Evolutionary conservation across 1,284 basidiomycete genomes (phyloP), one percentile per base, ranked within the genome.

Genomic region (Sporisorium iseilematis-ciliati): DNA sequence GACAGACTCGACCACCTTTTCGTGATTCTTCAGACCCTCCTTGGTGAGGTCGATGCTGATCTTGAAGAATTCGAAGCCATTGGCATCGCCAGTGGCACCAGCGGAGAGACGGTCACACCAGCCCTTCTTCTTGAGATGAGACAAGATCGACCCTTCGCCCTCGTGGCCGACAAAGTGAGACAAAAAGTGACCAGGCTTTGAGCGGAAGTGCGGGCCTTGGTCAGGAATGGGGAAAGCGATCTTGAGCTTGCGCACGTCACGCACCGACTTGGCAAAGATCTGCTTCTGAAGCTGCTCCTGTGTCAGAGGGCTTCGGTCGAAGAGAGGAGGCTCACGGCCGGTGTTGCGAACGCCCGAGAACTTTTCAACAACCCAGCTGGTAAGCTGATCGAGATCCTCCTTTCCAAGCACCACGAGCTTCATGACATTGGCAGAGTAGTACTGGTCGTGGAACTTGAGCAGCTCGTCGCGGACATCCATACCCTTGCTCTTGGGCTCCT

Each of bases 371-470:
- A 90, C 90, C 77, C 92, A 87, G 40, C 89, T 87, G 10, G 92
- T 88, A 4, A 96, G 88, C 57, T 92, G 90, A 64, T 96, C 92
- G 79, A 95, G 86, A 0, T 93, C 90, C 82, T 96, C 94, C 88
- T 92, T 93, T 26, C 95, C 95, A 38, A 97, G 88, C 20, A 99
- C 89, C 73, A 92, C 93, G 41, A 99, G 86, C 79, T 92, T 92
- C 95, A 98, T 98, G 57, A 95, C 88, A 83, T 93, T 92, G 6
- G 97, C 94, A 77, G 93, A 96, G 86, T 99, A 99, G 85, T 97
- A 92, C 75, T 90, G 89, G 58, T 88, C 88, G 93, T 96, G 98
- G 94, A 97, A 99, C 86, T 96, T 92, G 65, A 99, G 91, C 68
- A 99, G 88, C 82, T 97, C 89, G 59, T 93, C 90, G 61, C 97